Evolutionary conservation across 2,329 filamentous ascomycete species (phyloP).

Genomic region (Xylaria sp.): DNA sequence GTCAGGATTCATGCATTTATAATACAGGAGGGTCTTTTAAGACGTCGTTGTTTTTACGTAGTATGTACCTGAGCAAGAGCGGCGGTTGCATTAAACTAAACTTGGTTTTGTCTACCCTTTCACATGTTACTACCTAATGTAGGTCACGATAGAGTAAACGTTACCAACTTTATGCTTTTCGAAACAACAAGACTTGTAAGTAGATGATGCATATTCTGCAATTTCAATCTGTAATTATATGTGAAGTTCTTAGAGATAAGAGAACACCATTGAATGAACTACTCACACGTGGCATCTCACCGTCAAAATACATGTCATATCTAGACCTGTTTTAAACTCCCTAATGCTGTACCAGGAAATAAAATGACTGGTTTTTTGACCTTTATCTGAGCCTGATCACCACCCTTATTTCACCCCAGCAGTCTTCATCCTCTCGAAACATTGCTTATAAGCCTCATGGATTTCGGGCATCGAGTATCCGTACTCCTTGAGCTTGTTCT

Average conservation of each 20-base stretch:
- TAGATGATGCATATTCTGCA: background rate
- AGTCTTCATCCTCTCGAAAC: constrained; percentile 72
- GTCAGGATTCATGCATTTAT: too few relatives aligned
- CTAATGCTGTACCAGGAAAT: constrained; percentile 14
- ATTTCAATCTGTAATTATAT: background rate
- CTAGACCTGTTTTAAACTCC: constrained; percentile 1
- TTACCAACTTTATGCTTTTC: background rate
- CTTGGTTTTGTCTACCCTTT: background rate
- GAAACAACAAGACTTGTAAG: background rate
- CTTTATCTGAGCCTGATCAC: background rate
- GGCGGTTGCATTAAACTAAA: too few relatives aligned
- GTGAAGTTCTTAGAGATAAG: background rate
- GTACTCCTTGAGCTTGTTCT: constrained; percentile 68
- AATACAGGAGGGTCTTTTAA: too few relatives aligned
- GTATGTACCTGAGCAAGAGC: too few relatives aligned
- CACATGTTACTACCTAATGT: constrained; percentile 17
- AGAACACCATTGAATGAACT: background rate
- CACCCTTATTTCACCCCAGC: constrained; percentile 59
- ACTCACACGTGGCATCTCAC: background rate
- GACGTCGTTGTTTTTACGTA: too few relatives aligned
- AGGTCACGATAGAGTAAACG: background rate
- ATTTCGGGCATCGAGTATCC: constrained; percentile 68
- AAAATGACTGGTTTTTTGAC: background rate
- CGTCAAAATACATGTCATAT: background rate
- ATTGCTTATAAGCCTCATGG: constrained; percentile 68